Evolutionary conservation across 2,329 filamentous ascomycete species (phyloP).

Genomic region (Colletotrichum sp.): DNA sequence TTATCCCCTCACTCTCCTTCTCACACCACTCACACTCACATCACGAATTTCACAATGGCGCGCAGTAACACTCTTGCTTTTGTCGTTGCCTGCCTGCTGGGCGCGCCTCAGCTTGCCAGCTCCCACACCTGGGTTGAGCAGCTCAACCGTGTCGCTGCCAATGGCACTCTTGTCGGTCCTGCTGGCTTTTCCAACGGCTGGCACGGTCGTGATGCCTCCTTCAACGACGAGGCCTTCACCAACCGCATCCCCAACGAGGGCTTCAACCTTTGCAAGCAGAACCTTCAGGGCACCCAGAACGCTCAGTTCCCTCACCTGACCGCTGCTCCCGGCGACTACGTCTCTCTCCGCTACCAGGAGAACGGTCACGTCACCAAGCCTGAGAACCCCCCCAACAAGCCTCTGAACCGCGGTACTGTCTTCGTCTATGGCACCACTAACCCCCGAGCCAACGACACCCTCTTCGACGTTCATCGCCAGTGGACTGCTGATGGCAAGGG

Average conservation of each 20-base stretch:
- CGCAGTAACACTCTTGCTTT: constrained; percentile 26
- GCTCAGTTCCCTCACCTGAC: constrained; percentile 64
- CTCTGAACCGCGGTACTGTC: constrained; percentile 71
- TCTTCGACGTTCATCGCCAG: constrained; percentile 70
- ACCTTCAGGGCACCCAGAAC: background rate
- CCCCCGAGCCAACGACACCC: constrained; percentile 54
- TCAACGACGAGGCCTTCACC: constrained; percentile 63
- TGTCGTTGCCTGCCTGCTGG: constrained; percentile 33
- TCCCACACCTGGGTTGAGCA: constrained; percentile 88
- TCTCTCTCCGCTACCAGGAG: constrained; percentile 74
- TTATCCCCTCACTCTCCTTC: background rate
- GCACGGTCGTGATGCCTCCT: constrained; percentile 60
- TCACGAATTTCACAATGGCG: background rate
- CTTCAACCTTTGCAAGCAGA: constrained; percentile 5
- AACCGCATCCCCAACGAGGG: constrained; percentile 67
- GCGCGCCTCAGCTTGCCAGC: constrained; percentile 27
- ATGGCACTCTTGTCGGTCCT: constrained; percentile 74
- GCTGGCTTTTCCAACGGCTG: constrained; percentile 80
- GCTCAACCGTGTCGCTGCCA: constrained; percentile 71
- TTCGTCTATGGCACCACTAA: constrained; percentile 75
- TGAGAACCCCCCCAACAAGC: constrained; percentile 61
- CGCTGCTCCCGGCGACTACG: constrained; percentile 63
- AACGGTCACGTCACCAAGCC: constrained; percentile 77
- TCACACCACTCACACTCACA: background rate
- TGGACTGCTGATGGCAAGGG: constrained; percentile 86